These are phyloP conservation scores for Candida glucosophila DNA, from an alignment of 1,139 yeast species.

Conservation along the genomic window DNA sequence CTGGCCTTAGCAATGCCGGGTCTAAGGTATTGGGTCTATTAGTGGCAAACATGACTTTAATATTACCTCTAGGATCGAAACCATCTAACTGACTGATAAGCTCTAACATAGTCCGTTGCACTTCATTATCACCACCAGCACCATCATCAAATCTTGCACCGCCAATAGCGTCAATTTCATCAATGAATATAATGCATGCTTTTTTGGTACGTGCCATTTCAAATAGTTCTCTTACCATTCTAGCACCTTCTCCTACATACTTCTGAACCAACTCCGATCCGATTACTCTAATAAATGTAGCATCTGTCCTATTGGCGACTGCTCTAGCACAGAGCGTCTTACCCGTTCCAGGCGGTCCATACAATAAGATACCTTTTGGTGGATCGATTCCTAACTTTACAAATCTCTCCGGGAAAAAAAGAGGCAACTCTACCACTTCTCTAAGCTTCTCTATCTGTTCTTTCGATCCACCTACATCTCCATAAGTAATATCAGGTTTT, in stretches of 20 bases:
- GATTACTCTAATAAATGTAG: conserved; percentile 93
- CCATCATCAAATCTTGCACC: conserved; percentile 99
- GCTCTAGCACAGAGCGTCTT: conserved; percentile 97
- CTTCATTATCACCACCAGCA: conserved; percentile 99
- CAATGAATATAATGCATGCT: conserved; percentile 93
- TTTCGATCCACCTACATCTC: conserved; percentile 96
- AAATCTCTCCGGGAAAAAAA: conserved; percentile 90
- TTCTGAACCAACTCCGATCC: conserved; percentile 97
- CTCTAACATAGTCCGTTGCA: conserved; percentile 97
- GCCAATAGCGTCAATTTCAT: conserved; percentile 97
- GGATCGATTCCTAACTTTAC: conserved; percentile 97
- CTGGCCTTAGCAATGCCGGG: conserved; percentile 96
- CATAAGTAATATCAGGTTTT: conserved; percentile 85
- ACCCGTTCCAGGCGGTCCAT: conserved; percentile 99
- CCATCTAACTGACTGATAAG: conserved; percentile 96
- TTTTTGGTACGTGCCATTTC: conserved; percentile 98
- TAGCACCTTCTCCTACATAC: conserved; percentile 98
- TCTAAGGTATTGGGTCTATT: conserved; percentile 96
- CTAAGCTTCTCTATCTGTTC: conserved; percentile 95
- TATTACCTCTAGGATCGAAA: conserved; percentile 96
- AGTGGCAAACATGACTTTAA: conserved; percentile 98
- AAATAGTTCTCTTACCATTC: conserved; percentile 96
- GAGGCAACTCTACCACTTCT: conserved; percentile 94
- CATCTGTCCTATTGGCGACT: conserved; percentile 97
- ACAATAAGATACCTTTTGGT: conserved; percentile 90